Evolutionary conservation across 495 filamentous ascomycete genomes (phyloP), one percentile per base, ranked within the genome.

Genomic region (Tetracladium setigerum): DNA sequence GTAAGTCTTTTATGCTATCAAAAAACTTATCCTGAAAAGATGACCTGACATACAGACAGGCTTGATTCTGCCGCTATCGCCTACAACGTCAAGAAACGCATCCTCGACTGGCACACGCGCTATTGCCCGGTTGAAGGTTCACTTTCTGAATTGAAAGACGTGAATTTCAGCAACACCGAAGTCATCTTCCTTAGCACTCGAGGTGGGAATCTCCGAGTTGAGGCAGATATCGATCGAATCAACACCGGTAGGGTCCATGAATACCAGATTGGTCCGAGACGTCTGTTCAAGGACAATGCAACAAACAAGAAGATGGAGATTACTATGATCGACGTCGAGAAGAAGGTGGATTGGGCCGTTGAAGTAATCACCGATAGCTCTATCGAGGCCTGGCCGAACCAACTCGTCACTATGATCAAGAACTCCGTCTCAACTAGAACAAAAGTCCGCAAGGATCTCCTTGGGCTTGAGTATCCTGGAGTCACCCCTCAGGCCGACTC

Each of bases 331-430:
- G 65, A 69, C 36, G 56, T 68, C 13, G 69, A 69, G 44, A 67
- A 59, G 17, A 48, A 61, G 6, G 46, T 68, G 1, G 67, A 70
- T 38, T 76, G 70, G 67, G 57, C 59, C 15, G 44, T 75, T 4
- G 60, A 62, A 33, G 56, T 68, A 14, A 49, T 61, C 17, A 58
- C 58, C 1, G 60, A 70, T 12, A 60, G 58, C 32, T 53, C 47
- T 7, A 41, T 64, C 12, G 56, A 41, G n/a, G 5, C 22, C 3
- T 27, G 22, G 22, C 22, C 22, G 7, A 7, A 18, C 41, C 56
- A 4, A 27, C 44, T 27, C 15, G 49, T 18, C 56, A 49, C 48
- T n/a, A 22, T 50, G 2, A 38, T 38, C 27, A n/a, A 14, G n/a
- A 27, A 30, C 3, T 43, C 30, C 1, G 30, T 46, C 11, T 18